Percentiles rank a stretch among this genome's conserved stretches.
These are phyloP conservation scores for Hydnomerulius pinastri DNA, from an alignment of 768 basidiomycete genomes.

Conservation along the genomic window DNA sequence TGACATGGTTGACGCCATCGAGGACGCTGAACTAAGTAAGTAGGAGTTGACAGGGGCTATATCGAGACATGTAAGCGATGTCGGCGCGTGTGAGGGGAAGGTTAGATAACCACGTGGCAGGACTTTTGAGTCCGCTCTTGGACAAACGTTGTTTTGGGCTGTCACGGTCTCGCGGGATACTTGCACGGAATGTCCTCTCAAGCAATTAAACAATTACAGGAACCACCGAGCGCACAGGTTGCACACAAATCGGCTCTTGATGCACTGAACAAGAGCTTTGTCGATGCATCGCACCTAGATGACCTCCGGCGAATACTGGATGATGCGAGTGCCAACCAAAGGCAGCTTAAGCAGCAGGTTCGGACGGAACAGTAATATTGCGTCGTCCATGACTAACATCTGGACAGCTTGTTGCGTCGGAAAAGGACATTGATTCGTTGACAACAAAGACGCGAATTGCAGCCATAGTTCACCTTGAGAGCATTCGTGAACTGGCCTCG, in stretches of 20 bases:
- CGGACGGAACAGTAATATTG: slow-evolving; percentile 29
- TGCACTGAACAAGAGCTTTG: slow-evolving; percentile 48
- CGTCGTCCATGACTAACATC: slow-evolving; percentile 17
- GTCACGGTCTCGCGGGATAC: too few relatives aligned
- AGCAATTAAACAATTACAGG: slow-evolving; percentile 49
- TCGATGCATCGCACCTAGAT: slow-evolving; percentile 52
- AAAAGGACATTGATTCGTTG: slow-evolving; percentile 45
- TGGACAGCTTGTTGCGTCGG: slow-evolving; percentile 62
- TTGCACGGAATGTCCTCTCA: slow-evolving; percentile 38
- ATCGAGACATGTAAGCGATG: too few relatives aligned
- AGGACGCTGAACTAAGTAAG: too few relatives aligned
- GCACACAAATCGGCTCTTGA: slow-evolving; percentile 37
- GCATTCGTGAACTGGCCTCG: slow-evolving; percentile 75
- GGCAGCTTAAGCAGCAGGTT: slow-evolving; percentile 48
- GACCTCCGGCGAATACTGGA: slow-evolving; percentile 46
- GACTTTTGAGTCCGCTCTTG: too few relatives aligned
- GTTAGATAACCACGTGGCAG: slow-evolving; percentile 30
- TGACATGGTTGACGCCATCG: slow-evolving; percentile 3
- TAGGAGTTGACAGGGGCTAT: too few relatives aligned
- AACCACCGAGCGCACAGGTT: slow-evolving; percentile 47
- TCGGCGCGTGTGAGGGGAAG: not conserved
- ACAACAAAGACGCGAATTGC: slow-evolving; percentile 49
- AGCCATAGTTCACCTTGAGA: slow-evolving; percentile 52
- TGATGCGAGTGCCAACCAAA: slow-evolving; percentile 41
- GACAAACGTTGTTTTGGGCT: too few relatives aligned